Base-by-base conservation (phyloP, 2,329 filamentous ascomycete genomes). In the Fusarium goolgardi region DNA sequence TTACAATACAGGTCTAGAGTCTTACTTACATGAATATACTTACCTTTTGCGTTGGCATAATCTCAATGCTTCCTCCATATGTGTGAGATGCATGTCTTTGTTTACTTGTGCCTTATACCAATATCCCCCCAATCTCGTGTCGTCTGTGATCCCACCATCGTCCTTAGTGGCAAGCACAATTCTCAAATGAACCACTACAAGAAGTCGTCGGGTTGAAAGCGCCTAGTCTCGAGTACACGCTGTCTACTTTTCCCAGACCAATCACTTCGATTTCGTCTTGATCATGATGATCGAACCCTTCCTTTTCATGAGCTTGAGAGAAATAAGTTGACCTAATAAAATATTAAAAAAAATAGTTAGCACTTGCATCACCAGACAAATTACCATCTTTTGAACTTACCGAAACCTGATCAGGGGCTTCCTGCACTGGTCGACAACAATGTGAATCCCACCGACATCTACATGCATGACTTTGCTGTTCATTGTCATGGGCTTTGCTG, bases 281-380 rank as follows among this genome's bases (percentile, higher is more conserved):
- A 2, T 31, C 31, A 20, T 59, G 60, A n/a, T 47, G 54, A 25
- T 46, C 58, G 21, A 59, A 31, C 4, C 41, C 29, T 37, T 70
- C 47, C 13, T 29, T 50, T 31, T 70, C 67, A 40, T 70, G 63
- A 23, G 44, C 47, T 4, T 67, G 21, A 0, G 67, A 70, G n/a
- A 70, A 70, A 6, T 49, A 55, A 21, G 67, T 70, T 29, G 67
- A 70, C 18, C 67, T 70, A 16, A 32, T n/a, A n/a, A n/a, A n/a
- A n/a, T n/a, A n/a, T n/a, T n/a, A 16, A 43, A 16, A 29, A 16
- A 21, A 11, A 29, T 12, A 35, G 23, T 69, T 45, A 69, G 59
- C 18, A 55, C n/a, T 35, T 20, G 10, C n/a, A 13, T 20, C 4
- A 37, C 15, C 13, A 2, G 16, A 18, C 5, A 23, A 37, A 29